Conservation (phyloP, 768 basidiomycete species). For the Cytidiella melzeri region DNA sequence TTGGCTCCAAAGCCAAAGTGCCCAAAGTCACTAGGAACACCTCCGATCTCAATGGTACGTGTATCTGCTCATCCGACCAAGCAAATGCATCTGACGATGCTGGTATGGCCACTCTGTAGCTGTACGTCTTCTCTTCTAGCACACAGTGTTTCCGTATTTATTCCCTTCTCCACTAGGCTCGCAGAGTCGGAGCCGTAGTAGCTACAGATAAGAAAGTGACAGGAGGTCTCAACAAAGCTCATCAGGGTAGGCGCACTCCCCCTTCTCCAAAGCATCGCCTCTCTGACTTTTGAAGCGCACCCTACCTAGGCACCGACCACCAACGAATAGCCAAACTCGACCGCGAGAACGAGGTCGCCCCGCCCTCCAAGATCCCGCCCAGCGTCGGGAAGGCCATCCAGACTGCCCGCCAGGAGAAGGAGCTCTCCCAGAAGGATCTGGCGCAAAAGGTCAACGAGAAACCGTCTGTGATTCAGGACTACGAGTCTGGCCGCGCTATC, state of each 20-base stretch:
- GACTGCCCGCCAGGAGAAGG: slow-evolving; percentile 67
- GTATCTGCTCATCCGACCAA: not conserved
- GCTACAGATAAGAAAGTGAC: slow-evolving; percentile 78
- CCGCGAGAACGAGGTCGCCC: slow-evolving; percentile 92
- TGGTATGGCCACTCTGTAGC: slow-evolving; percentile 7
- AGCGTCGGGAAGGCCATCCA: slow-evolving; percentile 81
- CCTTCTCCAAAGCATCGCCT: not conserved
- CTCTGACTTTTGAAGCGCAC: not conserved
- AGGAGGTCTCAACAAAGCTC: slow-evolving; percentile 69
- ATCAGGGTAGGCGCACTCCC: slow-evolving; percentile 44
- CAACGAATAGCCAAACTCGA: slow-evolving; percentile 92
- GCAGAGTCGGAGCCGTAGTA: slow-evolving; percentile 69
- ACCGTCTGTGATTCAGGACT: slow-evolving; percentile 80
- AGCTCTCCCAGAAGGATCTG: slow-evolving; percentile 86
- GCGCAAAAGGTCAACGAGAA: slow-evolving; percentile 94
- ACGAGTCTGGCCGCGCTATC: slow-evolving; percentile 82
- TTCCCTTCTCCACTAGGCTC: slow-evolving; percentile 46
- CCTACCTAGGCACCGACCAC: slow-evolving; percentile 74
- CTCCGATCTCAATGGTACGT: slow-evolving; percentile 50
- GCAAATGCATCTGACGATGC: not conserved
- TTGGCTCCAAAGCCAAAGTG: slow-evolving; percentile 59
- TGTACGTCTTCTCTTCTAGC: slow-evolving; percentile 9
- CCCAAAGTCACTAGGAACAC: slow-evolving; percentile 60
- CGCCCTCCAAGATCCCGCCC: slow-evolving; percentile 73
- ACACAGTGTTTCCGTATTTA: not conserved